phyloP scores from a whole-genome alignment of 2,329 filamentous ascomycete genomes.

The Pyricularia grisea region DNA sequence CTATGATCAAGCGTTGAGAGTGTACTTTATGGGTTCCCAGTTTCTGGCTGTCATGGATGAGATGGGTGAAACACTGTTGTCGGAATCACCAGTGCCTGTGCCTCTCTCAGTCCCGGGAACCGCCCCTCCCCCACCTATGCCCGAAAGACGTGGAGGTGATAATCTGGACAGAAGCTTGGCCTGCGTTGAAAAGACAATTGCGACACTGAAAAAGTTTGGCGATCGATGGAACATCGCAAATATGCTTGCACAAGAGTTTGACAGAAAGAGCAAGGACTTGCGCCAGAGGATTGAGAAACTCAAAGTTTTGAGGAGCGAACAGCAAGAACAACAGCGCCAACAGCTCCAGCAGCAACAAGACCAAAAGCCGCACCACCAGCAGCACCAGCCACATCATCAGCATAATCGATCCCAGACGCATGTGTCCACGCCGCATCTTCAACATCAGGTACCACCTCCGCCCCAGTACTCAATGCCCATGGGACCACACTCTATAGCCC shows the following conservation, averaged over 20 bases:
- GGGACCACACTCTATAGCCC: not conserved
- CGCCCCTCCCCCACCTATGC: constrained; percentile 42
- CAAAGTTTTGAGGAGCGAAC: constrained; percentile 19
- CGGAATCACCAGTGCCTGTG: constrained; percentile 30
- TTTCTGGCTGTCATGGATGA: constrained; percentile 52
- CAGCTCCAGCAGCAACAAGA: constrained; percentile 18
- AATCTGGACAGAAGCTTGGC: constrained; percentile 46
- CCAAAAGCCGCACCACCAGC: constrained; percentile 17
- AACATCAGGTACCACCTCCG: not conserved
- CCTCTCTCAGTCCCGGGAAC: constrained; percentile 34
- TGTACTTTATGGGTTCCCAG: constrained; percentile 64
- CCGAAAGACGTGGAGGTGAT: constrained; percentile 25
- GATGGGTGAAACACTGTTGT: constrained; percentile 46
- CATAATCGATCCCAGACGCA: not conserved
- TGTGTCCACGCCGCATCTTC: not conserved
- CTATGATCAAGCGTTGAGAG: constrained; percentile 78
- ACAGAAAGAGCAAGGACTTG: constrained; percentile 35
- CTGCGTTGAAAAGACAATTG: constrained; percentile 43
- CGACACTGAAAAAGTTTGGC: constrained; percentile 46
- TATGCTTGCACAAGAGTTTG: constrained; percentile 43
- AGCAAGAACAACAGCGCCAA: constrained; percentile 7
- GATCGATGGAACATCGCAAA: constrained; percentile 49
- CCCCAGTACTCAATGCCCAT: not conserved
- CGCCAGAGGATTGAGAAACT: constrained; percentile 31
- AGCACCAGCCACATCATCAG: constrained; percentile 6